Conservation (phyloP, 257 asterid species). For the Capsicum baccatum region DNA sequence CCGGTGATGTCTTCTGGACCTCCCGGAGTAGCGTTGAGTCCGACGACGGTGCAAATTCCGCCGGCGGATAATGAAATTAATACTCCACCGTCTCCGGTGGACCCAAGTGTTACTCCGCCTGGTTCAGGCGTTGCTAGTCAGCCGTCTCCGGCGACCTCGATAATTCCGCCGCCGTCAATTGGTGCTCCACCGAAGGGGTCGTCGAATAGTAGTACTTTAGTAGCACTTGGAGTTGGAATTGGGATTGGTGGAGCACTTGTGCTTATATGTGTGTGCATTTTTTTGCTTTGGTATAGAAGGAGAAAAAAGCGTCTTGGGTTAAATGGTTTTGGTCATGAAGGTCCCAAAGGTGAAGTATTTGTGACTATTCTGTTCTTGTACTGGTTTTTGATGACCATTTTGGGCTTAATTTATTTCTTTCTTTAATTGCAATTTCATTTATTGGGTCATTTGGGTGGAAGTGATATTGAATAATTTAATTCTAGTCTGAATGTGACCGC, state of each 20-base stretch:
- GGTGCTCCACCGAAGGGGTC: constrained; percentile 39
- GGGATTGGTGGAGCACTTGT: constrained; percentile 83
- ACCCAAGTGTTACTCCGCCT: constrained; percentile 23
- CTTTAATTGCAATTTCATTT: not conserved
- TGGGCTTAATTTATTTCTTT: not conserved
- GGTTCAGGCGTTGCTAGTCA: constrained; percentile 31
- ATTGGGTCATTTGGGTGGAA: not conserved
- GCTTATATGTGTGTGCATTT: constrained; percentile 70
- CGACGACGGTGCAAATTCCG: constrained; percentile 45
- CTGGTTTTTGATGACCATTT: not conserved
- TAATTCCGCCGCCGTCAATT: constrained; percentile 43
- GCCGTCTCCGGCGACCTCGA: constrained; percentile 39
- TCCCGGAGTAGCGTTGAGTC: constrained; percentile 27
- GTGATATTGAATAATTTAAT: constrained; percentile 1
- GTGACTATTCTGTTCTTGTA: not conserved
- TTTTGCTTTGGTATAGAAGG: constrained; percentile 71
- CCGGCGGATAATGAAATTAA: constrained; percentile 41
- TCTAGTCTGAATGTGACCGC: not conserved
- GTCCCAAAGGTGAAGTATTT: constrained; percentile 55
- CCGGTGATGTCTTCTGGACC: constrained; percentile 27
- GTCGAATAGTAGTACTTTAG: constrained; percentile 42
- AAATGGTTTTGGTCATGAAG: constrained; percentile 48
- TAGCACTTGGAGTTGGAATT: constrained; percentile 84
- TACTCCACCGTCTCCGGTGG: constrained; percentile 29
- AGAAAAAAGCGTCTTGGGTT: constrained; percentile 50